Conservation (phyloP, 139 green algal genomes). For the Penium margaritaceum region DNA sequence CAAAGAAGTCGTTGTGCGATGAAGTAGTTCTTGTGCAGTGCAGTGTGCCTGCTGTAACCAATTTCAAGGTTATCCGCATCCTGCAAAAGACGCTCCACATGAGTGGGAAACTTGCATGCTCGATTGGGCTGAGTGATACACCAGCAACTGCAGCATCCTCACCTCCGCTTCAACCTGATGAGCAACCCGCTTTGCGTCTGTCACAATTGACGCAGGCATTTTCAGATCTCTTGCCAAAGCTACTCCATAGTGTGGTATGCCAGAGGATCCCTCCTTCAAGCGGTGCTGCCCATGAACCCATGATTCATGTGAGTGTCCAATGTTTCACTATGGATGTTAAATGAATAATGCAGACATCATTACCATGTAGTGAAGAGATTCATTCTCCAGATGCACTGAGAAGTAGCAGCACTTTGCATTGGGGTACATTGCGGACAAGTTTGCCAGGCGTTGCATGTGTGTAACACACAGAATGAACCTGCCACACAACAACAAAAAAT, state of each 20-base stretch:
- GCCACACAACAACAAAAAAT: not conserved
- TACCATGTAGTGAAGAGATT: conserved; percentile 27
- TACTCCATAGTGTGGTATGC: conserved; percentile 31
- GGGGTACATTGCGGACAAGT: conserved; percentile 37
- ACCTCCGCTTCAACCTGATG: conserved; percentile 7
- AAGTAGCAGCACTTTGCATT: conserved; percentile 40
- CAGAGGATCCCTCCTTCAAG: conserved; percentile 33
- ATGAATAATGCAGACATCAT: not conserved
- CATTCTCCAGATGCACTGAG: conserved; percentile 14
- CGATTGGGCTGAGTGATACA: too few relatives aligned
- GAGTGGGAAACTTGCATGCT: too few relatives aligned
- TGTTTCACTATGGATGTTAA: not conserved
- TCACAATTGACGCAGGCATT: conserved; percentile 10
- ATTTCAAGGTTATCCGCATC: too few relatives aligned
- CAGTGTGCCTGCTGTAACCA: too few relatives aligned
- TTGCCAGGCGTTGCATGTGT: conserved; percentile 38
- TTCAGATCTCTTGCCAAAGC: conserved; percentile 15
- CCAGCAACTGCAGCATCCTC: too few relatives aligned
- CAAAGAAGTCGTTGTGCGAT: too few relatives aligned
- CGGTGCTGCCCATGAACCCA: conserved; percentile 15
- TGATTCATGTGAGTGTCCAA: not conserved
- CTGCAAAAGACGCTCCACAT: too few relatives aligned
- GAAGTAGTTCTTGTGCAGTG: too few relatives aligned
- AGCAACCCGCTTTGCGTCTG: conserved; percentile 26
- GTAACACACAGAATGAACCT: conserved; percentile 40